phyloP scores from a whole-genome alignment of 352 stramenopile species.

The Saprolegnia diclina region DNA sequence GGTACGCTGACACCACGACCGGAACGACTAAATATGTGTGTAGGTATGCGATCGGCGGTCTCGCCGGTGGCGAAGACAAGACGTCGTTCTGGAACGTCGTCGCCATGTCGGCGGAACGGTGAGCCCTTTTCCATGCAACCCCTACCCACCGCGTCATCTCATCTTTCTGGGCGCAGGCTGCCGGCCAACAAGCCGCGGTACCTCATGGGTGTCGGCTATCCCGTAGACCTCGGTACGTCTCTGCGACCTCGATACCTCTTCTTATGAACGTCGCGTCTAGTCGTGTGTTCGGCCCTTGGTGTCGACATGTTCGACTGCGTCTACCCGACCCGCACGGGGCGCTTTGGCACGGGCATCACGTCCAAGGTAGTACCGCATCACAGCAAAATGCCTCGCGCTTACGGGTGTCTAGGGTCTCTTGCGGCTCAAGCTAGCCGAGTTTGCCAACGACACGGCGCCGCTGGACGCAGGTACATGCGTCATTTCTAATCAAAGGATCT shows the following conservation, averaged over 20 bases:
- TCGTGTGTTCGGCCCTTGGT: conserved; percentile 94
- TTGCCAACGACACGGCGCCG: conserved; percentile 46
- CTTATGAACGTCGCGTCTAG: conserved; percentile 24
- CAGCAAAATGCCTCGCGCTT: conserved; percentile 41
- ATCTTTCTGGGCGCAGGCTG: conserved; percentile 37
- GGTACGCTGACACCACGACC: conserved; percentile 5
- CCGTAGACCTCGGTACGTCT: conserved; percentile 82
- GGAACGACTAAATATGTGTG: background rate
- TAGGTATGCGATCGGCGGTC: conserved; percentile 93
- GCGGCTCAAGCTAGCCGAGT: conserved; percentile 61
- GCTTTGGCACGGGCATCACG: conserved; percentile 93
- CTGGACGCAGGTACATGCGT: conserved; percentile 45
- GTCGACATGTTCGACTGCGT: conserved; percentile 99
- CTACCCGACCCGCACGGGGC: conserved; percentile 93
- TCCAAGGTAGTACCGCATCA: conserved; percentile 36
- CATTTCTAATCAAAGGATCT: background rate
- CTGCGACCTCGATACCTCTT: background rate
- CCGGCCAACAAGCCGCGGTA: conserved; percentile 94
- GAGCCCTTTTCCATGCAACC: background rate
- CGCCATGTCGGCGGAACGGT: conserved; percentile 47
- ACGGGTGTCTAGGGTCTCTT: conserved; percentile 50
- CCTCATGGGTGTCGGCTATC: conserved; percentile 98
- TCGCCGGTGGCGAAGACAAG: conserved; percentile 90
- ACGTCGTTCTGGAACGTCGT: conserved; percentile 96
- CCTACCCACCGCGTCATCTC: background rate